phyloP scores from a whole-genome alignment of 2,329 filamentous ascomycete species.

The Neobulgaria alba region DNA sequence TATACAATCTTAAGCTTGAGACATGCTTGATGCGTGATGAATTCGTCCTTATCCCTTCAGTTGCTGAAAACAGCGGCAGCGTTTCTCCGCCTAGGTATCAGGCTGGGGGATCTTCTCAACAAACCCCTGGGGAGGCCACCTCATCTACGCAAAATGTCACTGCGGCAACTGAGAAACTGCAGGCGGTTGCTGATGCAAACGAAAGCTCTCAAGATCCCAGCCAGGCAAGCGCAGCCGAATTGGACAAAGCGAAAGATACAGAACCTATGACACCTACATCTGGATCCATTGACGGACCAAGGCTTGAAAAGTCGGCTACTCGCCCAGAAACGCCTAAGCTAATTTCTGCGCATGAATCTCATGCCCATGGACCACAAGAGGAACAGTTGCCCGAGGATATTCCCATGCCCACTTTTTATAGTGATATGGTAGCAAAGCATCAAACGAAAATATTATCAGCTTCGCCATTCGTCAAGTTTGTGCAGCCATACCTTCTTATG shows the following conservation, averaged over 20 bases:
- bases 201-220: constrained; percentile 4
- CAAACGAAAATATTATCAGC: constrained; percentile 89
- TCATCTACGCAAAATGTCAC: constrained; percentile 12
- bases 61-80: constrained; percentile 39
- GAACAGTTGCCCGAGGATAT: constrained; percentile 65
- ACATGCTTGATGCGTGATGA: constrained; percentile 91
- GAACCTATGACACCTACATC: background rate
- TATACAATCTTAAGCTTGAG: constrained; percentile 94
- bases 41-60: constrained; percentile 71
- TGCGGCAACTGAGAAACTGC: constrained; percentile 22
- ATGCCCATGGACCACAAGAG: constrained; percentile 34
- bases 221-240: background rate
- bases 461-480: constrained; percentile 93
- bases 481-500: constrained; percentile 86
- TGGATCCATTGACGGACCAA: background rate
- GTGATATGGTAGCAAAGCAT: constrained; percentile 88
- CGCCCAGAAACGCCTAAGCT: constrained; percentile 15
- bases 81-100: constrained; percentile 31
- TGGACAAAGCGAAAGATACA: background rate
- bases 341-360: constrained; percentile 30
- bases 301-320: constrained; percentile 5
- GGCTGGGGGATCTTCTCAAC: constrained; percentile 7
- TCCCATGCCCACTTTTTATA: constrained; percentile 85
- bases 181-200: constrained; percentile 14
- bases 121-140: constrained; percentile 3